Evolutionary conservation across 371 early-diverging fungal genomes (phyloP).

Genomic region (Mucor velutinosus): DNA sequence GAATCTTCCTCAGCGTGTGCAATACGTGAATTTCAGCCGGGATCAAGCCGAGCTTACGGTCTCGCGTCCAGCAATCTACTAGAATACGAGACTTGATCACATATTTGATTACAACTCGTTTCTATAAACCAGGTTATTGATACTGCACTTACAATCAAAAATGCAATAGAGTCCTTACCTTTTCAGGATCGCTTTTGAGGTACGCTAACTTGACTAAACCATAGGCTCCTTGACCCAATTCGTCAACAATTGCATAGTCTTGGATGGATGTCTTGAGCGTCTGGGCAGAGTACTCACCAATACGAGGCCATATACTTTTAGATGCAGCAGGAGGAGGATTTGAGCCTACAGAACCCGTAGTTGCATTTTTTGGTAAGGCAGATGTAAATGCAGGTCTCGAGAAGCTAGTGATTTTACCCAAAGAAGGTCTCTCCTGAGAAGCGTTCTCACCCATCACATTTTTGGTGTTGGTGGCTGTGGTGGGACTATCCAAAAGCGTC

Average conservation of each 20-base stretch:
- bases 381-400: slow-evolving; percentile 15
- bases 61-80: slow-evolving; percentile 69
- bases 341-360: not conserved
- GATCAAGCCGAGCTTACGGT: slow-evolving; percentile 60
- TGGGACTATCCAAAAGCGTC: not conserved
- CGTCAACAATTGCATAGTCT: slow-evolving; percentile 64
- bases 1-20: slow-evolving; percentile 58
- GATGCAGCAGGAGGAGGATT: not conserved
- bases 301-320: slow-evolving; percentile 3
- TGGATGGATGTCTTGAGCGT: slow-evolving; percentile 42
- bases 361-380: not conserved
- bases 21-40: slow-evolving; percentile 77
- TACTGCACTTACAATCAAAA: not conserved
- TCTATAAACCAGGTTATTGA: slow-evolving; percentile 20
- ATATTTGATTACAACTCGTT: slow-evolving; percentile 72
- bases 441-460: not conserved
- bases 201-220: slow-evolving; percentile 66
- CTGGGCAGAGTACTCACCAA: slow-evolving; percentile 41
- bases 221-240: slow-evolving; percentile 78
- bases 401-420: not conserved
- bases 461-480: not conserved
- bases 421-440: not conserved
- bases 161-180: slow-evolving; percentile 26
- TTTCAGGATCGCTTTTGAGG: slow-evolving; percentile 38
- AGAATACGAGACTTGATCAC: slow-evolving; percentile 72